A percentile compares a stretch with the other conserved stretches of the same genome.
These are phyloP conservation scores for Umbilicaria muhlenbergii DNA, from an alignment of 495 filamentous ascomycete genomes.

Conservation along the genomic window DNA sequence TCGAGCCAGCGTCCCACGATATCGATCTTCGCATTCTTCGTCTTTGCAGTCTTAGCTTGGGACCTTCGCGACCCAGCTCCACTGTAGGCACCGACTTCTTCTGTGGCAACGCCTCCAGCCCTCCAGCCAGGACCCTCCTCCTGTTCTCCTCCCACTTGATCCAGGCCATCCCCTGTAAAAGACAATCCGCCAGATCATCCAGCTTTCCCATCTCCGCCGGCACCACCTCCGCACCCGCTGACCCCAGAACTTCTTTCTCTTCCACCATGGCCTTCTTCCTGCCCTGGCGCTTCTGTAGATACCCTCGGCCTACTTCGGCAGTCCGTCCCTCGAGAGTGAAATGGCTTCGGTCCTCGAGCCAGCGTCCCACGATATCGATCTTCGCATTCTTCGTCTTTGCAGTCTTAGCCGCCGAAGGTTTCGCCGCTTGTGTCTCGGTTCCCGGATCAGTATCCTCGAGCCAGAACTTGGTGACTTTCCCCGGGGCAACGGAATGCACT, in stretches of 20 bases:
- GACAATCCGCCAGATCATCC: conserved; percentile 83
- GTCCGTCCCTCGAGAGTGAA: conserved; percentile 22
- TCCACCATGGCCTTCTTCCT: conserved; percentile 7
- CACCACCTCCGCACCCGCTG: conserved; percentile 2
- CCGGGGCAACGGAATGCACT: conserved; percentile 26
- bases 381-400: conserved; percentile 39
- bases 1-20: conserved; percentile 43
- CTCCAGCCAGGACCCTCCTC: conserved; percentile 25
- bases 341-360: conserved; percentile 24
- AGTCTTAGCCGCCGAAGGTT: conserved; percentile 6
- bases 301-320: conserved; percentile 25
- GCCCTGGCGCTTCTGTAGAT: conserved; percentile 29
- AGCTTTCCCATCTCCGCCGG: conserved; percentile 36
- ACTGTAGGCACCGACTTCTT: too few species aligned
- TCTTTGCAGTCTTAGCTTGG: conserved; percentile 7
- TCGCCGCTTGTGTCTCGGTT: too few species aligned
- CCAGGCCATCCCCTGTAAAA: conserved; percentile 79
- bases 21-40: conserved; percentile 50
- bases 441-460: conserved; percentile 8
- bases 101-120: conserved; percentile 2
- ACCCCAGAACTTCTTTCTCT: conserved; percentile 12
- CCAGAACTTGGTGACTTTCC: conserved; percentile 26
- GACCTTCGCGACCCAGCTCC: too few species aligned
- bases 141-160: conserved; percentile 67
- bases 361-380: conserved; percentile 43